Evolutionary conservation across 805 yeast species (phyloP), one percentile per base, ranked within the genome.

Genomic region (Brettanomyces custersianus): DNA sequence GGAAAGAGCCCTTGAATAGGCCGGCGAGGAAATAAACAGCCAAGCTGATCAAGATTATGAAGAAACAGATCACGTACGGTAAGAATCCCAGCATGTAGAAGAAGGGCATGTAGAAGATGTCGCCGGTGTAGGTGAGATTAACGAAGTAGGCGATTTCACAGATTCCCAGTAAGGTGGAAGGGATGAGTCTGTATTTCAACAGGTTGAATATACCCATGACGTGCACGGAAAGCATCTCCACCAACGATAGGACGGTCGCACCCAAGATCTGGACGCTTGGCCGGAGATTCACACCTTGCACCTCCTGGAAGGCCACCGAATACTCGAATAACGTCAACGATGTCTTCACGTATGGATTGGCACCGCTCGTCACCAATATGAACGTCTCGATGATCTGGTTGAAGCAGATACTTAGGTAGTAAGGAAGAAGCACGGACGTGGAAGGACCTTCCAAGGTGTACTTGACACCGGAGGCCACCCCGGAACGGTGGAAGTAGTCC

Each of bases 261-360:
- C 65, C 55, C 29, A 72, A 62, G 31, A 71, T 59, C 49, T 68
- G 83, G 33, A 63, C 68, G 1, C 77, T 68, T 22, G 77, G 85
- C 33, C 66, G 58, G 23, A 63, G 57, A 30, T 66, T 63, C 8
- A 8, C 12, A 11, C 33, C 33, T 51, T 70, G 80, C 39, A 70
- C 77, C 46, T 82, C 92, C 47, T 81, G 88, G 49, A 80, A 80
- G 10, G 85, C 83, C 12, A 80, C 53, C 4, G 90, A 79, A 47
- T 76, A 80, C 52, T 83, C 92, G 55, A 82, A 80, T 24, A 82
- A 57, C 0, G 92, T 77, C 43, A 81, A 61, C 0, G 85, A 85
- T 12, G 78, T 70, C 38, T 80, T 88, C 16, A 73, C 68, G 37
- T 68, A 64, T 6, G 85, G 81, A 19, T 60, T 55, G 29, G 62